Evolutionary conservation across 257 asterid species (phyloP).

Genomic region (Solanum pennellii): DNA sequence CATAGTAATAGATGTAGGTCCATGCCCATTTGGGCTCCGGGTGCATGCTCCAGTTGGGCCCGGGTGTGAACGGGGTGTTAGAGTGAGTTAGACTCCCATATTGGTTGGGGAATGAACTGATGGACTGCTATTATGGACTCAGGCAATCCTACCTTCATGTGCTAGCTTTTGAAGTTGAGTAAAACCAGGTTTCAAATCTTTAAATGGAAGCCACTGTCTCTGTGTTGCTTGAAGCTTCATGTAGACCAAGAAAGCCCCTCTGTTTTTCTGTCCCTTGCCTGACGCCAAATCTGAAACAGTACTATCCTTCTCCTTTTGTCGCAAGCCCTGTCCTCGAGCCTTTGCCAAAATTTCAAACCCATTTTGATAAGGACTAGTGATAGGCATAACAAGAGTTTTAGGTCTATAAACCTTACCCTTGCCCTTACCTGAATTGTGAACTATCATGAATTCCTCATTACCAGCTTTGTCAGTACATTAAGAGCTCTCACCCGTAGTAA

Average conservation of each 20-base stretch:
- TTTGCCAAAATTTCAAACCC: background rate
- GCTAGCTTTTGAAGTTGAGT: background rate
- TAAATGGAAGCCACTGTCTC: background rate
- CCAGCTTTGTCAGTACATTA: background rate
- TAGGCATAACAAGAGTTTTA: background rate
- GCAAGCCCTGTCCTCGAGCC: background rate
- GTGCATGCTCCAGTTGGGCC: background rate
- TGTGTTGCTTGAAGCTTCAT: background rate
- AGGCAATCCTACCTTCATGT: background rate
- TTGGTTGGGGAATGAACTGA: background rate
- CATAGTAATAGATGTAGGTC: background rate
- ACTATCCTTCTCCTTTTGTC: background rate
- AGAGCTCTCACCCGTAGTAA: background rate
- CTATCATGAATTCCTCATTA: background rate
- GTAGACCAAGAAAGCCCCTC: background rate
- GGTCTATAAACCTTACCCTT: background rate
- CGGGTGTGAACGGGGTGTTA: background rate
- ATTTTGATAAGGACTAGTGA: background rate
- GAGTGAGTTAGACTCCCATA: background rate
- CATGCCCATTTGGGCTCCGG: background rate
- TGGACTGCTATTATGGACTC: background rate
- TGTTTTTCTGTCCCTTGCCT: background rate
- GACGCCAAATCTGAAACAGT: background rate
- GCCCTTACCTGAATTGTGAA: background rate
- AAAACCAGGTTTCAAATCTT: background rate